Base-by-base conservation (phyloP, 352 stramenopile species). In the Pythium aquatile region DNA sequence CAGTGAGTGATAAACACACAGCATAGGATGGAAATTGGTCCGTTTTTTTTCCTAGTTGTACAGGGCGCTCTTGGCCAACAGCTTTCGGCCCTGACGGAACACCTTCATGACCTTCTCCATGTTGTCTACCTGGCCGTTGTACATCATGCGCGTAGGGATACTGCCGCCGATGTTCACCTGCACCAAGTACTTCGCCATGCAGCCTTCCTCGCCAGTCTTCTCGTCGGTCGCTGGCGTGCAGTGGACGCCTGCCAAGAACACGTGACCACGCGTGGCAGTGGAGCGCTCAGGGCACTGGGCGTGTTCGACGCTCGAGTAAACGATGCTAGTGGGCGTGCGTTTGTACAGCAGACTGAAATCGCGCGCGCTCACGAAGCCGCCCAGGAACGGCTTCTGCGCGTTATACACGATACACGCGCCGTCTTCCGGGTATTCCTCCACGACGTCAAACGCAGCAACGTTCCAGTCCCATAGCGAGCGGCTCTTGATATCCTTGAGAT, bases 81-180 rank as follows among this genome's bases (percentile, higher is more conserved):
- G 55, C 57, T 75, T 73, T 20, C 74, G 62, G 9, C 75, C 75
- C 13, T 81, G 64, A 24, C 71, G 67, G 61, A 84, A 85, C 26
- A 77, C 68, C 53, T 80, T 83, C 33, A 81, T 69, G 64, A 86
- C 76, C 58, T 86, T 87, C 44, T 77, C 69, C 74, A 87, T 79
- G 61, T 74, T 85, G 75, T 88, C 79, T 30, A 83, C 73, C 42
- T 73, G 82, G 44, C 78, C 80, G 55, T 73, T 87, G 65, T 86
- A 80, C 17, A 85, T 69, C 30, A 89, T 67, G 28, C 77, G 79
- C 10, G 69, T 55, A 0, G 80, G 78, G 33, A 89, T 61, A 48
- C 67, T 79, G 37, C 78, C 76, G 26, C 70, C 64, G 47, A 87
- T 81, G 60, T 87, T 78, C 33, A 77, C 74, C 37, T 89, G 78